Conservation (phyloP, 1,139 yeast species). For the Magnusiomyces ingens region DNA sequence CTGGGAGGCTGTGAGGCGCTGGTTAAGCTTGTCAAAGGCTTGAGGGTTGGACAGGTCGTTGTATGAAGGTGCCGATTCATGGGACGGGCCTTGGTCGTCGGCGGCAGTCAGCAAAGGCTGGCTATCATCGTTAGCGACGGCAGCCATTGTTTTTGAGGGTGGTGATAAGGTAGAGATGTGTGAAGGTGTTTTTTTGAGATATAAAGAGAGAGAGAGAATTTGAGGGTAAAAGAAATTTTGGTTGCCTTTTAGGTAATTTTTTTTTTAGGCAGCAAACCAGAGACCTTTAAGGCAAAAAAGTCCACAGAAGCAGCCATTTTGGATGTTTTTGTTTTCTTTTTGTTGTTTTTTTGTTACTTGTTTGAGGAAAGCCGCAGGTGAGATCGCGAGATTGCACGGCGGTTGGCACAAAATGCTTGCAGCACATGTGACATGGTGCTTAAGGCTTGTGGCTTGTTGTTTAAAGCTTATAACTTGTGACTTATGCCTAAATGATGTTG, state of each 20-base stretch:
- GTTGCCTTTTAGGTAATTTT: neutral
- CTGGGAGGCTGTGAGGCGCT: neutral
- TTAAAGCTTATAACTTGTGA: too few relatives aligned
- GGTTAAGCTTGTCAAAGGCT: slow-evolving; percentile 3
- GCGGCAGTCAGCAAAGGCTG: neutral
- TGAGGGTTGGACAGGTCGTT: slow-evolving; percentile 4
- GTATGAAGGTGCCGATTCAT: too few relatives aligned
- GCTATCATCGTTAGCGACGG: neutral
- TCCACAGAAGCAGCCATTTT: neutral
- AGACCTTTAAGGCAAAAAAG: neutral
- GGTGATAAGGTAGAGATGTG: neutral
- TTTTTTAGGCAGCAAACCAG: neutral
- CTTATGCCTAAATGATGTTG: too few relatives aligned
- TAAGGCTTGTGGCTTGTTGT: too few relatives aligned
- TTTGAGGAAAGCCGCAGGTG: neutral
- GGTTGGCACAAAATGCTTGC: too few relatives aligned
- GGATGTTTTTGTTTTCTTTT: neutral
- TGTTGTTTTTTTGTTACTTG: neutral
- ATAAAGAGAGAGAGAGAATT: neutral
- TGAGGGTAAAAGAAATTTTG: neutral
- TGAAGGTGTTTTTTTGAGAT: neutral
- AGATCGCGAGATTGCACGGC: too few relatives aligned
- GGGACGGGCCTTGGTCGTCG: neutral
- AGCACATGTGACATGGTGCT: too few relatives aligned
- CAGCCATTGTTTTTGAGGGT: neutral